Evolutionary conservation across 345 rosid species (phyloP).

Genomic region (Arabidopsis thaliana): TAIR10.1 NC_003071.7:18553501-18554000

Average conservation of each 20-base stretch:
- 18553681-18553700: constrained; percentile 66
- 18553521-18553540: constrained; percentile 59
- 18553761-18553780: constrained; percentile 70
- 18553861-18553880: constrained; percentile 71
- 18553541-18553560: constrained; percentile 48
- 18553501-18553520: constrained; percentile 46
- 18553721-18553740: constrained; percentile 77
- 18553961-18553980: constrained; percentile 84
- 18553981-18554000: constrained; percentile 14
- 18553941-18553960: constrained; percentile 99
- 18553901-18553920: constrained; percentile 96
- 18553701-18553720: constrained; percentile 58
- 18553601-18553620: constrained; percentile 54
- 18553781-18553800: constrained; percentile 15
- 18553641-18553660: constrained; percentile 69
- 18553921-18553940: constrained; percentile 92
- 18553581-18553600: constrained; percentile 64
- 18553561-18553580: constrained; percentile 69
- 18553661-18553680: constrained; percentile 72
- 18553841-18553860: constrained; percentile 86
- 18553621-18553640: constrained; percentile 51
- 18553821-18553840: constrained; percentile 20
- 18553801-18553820: constrained; percentile 10
- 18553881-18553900: constrained; percentile 76
- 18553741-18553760: constrained; percentile 83